Percentiles rank a stretch among this genome's conserved stretches.
phyloP scores from a whole-genome alignment of 2,329 filamentous ascomycete species.

The Ceratocystis diversiconidia region DNA sequence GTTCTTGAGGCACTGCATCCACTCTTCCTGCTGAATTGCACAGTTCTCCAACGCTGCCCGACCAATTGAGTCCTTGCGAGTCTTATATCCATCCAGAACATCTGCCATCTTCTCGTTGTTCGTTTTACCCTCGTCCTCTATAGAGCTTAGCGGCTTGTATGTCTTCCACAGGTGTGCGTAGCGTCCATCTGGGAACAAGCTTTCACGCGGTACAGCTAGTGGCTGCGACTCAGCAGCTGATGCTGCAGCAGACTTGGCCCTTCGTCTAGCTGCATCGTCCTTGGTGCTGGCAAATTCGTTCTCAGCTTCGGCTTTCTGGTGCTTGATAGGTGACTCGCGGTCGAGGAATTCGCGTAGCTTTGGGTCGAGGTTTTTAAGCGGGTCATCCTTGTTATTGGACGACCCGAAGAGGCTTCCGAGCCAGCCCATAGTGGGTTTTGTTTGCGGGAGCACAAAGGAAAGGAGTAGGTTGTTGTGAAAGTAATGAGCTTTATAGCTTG shows the following conservation, averaged over 20 bases:
- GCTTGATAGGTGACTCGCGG: constrained; percentile 65
- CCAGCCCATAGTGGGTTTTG: constrained; percentile 38
- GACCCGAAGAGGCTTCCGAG: constrained; percentile 39
- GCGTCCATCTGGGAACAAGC: constrained; percentile 45
- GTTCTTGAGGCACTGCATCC: constrained; percentile 66
- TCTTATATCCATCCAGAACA: constrained; percentile 72
- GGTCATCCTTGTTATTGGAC: constrained; percentile 33
- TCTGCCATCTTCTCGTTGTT: constrained; percentile 70
- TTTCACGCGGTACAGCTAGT: constrained; percentile 33
- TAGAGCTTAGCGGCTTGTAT: constrained; percentile 58
- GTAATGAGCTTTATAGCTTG: neutral
- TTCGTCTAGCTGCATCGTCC: constrained; percentile 19
- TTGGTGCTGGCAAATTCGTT: constrained; percentile 13
- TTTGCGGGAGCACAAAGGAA: neutral
- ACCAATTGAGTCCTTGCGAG: constrained; percentile 63
- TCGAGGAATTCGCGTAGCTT: constrained; percentile 72
- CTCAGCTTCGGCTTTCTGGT: constrained; percentile 28
- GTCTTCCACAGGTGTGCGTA: constrained; percentile 84
- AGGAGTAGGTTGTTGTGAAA: neutral
- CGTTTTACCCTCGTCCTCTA: constrained; percentile 55
- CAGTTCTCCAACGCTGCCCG: constrained; percentile 86
- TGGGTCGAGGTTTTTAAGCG: constrained; percentile 64
- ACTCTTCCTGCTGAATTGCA: constrained; percentile 67
- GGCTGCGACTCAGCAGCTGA: constrained; percentile 17
- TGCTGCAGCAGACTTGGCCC: constrained; percentile 18